These are phyloP conservation scores for Pittosporum tobira DNA, from an alignment of 129 eudicot genomes.

Conservation along the genomic window DNA sequence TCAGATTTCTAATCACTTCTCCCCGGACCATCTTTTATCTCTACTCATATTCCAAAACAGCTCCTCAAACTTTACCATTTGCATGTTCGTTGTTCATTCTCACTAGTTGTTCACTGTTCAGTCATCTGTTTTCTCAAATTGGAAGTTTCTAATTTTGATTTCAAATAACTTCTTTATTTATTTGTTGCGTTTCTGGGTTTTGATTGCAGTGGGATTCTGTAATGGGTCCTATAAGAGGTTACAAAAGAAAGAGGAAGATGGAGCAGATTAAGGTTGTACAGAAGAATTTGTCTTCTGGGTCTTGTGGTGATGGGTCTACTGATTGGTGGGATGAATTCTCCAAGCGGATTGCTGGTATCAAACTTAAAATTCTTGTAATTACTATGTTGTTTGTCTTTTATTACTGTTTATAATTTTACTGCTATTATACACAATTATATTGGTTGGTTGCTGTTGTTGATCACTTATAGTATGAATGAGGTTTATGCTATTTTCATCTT, in stretches of 20 bases:
- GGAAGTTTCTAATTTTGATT: slow-evolving; percentile 11
- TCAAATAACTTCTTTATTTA: not conserved
- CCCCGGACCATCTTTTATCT: slow-evolving; percentile 3
- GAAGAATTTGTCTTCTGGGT: slow-evolving; percentile 23
- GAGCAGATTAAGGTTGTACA: slow-evolving; percentile 22
- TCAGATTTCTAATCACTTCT: not conserved
- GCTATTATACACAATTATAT: not conserved
- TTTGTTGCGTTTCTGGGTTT: slow-evolving; percentile 21
- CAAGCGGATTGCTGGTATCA: slow-evolving; percentile 33
- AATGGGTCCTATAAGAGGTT: slow-evolving; percentile 47
- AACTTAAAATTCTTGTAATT: not conserved
- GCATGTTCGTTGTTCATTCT: slow-evolving; percentile 13
- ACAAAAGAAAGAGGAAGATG: slow-evolving; percentile 33
- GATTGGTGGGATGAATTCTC: slow-evolving; percentile 44
- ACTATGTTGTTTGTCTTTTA: not conserved
- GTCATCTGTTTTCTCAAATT: slow-evolving; percentile 3
- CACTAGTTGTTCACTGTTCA: not conserved
- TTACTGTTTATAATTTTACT: not conserved
- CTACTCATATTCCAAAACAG: not conserved
- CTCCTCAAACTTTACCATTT: slow-evolving; percentile 6
- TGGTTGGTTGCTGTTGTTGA: not conserved
- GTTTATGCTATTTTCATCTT: not conserved
- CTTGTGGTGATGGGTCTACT: slow-evolving; percentile 29
- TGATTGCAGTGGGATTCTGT: slow-evolving; percentile 19
- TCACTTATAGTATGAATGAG: not conserved